Evolutionary conservation across 169 alveolate genomes (phyloP).

Genomic region (Plasmodium gallinaceum): DNA sequence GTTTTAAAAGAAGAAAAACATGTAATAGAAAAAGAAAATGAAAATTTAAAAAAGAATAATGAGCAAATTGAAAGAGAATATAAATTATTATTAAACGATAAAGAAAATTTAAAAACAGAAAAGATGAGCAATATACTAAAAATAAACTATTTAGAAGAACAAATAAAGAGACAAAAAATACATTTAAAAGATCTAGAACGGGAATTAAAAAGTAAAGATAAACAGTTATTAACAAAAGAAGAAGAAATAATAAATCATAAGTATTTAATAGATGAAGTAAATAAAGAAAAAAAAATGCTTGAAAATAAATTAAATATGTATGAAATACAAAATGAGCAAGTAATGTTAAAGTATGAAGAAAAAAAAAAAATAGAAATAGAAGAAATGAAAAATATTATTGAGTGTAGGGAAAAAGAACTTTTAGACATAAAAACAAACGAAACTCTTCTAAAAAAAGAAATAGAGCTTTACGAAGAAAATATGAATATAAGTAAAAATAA

Average conservation of each 20-base stretch:
- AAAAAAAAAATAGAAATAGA: background rate
- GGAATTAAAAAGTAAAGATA: background rate
- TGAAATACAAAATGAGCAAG: background rate
- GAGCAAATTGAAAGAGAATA: constrained; percentile 4
- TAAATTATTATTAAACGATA: constrained; percentile 6
- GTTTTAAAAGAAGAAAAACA: background rate
- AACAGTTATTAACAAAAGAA: background rate
- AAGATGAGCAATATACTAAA: constrained; percentile 33
- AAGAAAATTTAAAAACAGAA: constrained; percentile 13
- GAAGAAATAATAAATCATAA: constrained; percentile 22
- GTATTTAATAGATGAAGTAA: background rate
- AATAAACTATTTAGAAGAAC: constrained; percentile 24
- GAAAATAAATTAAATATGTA: constrained; percentile 7
- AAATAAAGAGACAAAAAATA: constrained; percentile 2
- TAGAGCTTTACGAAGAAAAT: background rate
- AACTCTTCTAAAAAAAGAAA: background rate
- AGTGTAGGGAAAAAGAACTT: background rate
- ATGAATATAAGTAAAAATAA: background rate
- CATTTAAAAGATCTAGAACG: background rate
- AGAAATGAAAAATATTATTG: constrained; percentile 5
- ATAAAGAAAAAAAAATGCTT: background rate
- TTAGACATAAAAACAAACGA: constrained; percentile 12
- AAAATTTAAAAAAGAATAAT: background rate
- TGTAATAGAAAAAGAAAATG: background rate
- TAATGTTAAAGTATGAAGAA: background rate